phyloP scores from a whole-genome alignment of 2,329 filamentous ascomycete genomes.

The Chrysosporium keratinophilum region DNA sequence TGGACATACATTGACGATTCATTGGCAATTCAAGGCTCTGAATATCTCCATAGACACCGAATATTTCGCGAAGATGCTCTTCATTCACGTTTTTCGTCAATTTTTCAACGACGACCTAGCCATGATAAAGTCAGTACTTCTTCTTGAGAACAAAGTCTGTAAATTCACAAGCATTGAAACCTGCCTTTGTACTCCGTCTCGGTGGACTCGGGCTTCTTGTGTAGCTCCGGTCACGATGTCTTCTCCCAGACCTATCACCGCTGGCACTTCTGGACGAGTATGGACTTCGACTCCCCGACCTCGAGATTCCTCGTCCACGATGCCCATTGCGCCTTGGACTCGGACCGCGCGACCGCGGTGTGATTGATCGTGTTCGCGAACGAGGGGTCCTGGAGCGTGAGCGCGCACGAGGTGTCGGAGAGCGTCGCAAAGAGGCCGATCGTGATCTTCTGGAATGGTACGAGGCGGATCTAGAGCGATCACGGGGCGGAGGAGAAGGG shows the following conservation, averaged over 20 bases:
- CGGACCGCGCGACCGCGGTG: slow-evolving; percentile 4
- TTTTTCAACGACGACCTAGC: slow-evolving; percentile 86
- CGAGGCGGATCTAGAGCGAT: slow-evolving; percentile 7
- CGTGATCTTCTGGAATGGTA: slow-evolving; percentile 17
- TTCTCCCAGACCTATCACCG: slow-evolving; percentile 32
- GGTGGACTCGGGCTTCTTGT: slow-evolving; percentile 25
- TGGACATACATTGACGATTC: slow-evolving; percentile 63
- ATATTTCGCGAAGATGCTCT: slow-evolving; percentile 81
- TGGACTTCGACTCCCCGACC: slow-evolving; percentile 11
- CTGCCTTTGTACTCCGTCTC: slow-evolving; percentile 30
- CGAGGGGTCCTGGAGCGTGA: slow-evolving; percentile 16
- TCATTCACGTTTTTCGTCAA: slow-evolving; percentile 92
- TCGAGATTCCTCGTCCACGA: slow-evolving; percentile 15
- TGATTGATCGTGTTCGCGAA: slow-evolving; percentile 3
- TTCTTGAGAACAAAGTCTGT: background rate
- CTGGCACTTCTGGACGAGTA: slow-evolving; percentile 28
- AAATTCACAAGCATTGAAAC: background rate
- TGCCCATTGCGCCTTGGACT: slow-evolving; percentile 20
- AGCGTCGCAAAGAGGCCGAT: slow-evolving; percentile 21
- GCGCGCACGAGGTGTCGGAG: slow-evolving; percentile 20
- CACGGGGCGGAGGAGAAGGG: slow-evolving; percentile 5
- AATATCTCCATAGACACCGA: slow-evolving; percentile 76
- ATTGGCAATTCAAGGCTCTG: slow-evolving; percentile 81
- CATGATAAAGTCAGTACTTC: background rate
- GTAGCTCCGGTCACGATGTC: slow-evolving; percentile 33